Conservation (phyloP, 352 stramenopile species). For the Phytophthora syringae region DNA sequence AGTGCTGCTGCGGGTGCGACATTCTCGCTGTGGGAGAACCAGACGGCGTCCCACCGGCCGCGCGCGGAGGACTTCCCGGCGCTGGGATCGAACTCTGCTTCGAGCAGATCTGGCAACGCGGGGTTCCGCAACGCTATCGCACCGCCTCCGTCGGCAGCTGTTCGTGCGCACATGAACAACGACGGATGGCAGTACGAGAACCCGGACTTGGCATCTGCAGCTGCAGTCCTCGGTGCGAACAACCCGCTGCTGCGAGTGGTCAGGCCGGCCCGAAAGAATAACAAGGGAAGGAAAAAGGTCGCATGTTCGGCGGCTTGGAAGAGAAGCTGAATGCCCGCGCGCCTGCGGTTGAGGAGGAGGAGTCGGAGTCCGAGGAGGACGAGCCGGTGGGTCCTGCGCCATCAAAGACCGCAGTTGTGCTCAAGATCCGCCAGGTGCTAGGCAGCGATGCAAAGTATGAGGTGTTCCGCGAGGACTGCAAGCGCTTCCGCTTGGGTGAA, state of each 20-base stretch:
- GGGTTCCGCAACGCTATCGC: slow-evolving; percentile 77
- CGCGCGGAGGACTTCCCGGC: slow-evolving; percentile 76
- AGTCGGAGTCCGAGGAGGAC: slow-evolving; percentile 53
- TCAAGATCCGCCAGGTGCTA: slow-evolving; percentile 79
- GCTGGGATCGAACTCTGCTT: slow-evolving; percentile 36
- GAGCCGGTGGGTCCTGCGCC: slow-evolving; percentile 35
- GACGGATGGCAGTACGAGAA: slow-evolving; percentile 74
- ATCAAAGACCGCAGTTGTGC: slow-evolving; percentile 79
- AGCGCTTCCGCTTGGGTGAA: slow-evolving; percentile 66
- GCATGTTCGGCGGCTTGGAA: slow-evolving; percentile 46
- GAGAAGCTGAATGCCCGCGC: slow-evolving; percentile 47
- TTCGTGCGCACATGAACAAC: slow-evolving; percentile 76
- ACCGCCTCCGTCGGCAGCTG: slow-evolving; percentile 70
- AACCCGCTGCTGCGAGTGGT: slow-evolving; percentile 84
- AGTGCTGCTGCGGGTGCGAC: slow-evolving; percentile 36
- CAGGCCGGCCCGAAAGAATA: slow-evolving; percentile 81
- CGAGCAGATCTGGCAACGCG: slow-evolving; percentile 18
- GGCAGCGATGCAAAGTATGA: slow-evolving; percentile 87
- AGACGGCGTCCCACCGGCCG: slow-evolving; percentile 49
- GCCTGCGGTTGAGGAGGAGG: slow-evolving; percentile 26
- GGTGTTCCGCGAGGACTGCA: slow-evolving; percentile 81
- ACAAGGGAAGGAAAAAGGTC: slow-evolving; percentile 57
- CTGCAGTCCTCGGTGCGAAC: slow-evolving; percentile 76
- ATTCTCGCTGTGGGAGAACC: slow-evolving; percentile 74
- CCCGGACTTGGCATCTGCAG: slow-evolving; percentile 64